phyloP scores from a whole-genome alignment of 441 rosid species.

The Mallotus repandus region DNA sequence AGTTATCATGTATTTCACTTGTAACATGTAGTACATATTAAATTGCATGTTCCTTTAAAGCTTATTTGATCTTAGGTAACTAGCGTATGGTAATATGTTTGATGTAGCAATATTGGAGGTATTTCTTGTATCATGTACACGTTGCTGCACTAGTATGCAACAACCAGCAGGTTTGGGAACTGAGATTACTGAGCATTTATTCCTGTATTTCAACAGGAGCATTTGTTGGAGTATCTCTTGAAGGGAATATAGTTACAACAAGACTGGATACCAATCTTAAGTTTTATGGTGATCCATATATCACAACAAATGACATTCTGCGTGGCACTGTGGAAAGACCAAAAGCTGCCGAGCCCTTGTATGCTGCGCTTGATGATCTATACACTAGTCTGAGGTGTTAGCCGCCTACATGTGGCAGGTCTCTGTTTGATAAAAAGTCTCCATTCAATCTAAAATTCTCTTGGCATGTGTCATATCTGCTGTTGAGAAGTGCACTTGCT shows the following conservation, averaged over 20 bases:
- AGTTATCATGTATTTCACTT: too few species aligned
- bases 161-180: not conserved
- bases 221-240: constrained; percentile 89
- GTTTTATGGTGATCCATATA: constrained; percentile 94
- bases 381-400: constrained; percentile 47
- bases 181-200: constrained; percentile 1
- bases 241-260: constrained; percentile 80
- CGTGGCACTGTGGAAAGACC: constrained; percentile 81
- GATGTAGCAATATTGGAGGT: not conserved
- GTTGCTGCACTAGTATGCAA: not conserved
- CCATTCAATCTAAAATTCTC: not conserved
- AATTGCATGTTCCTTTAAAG: not conserved
- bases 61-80: not conserved
- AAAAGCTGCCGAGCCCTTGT: constrained; percentile 86
- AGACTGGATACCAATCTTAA: constrained; percentile 78
- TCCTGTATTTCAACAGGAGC: constrained; percentile 56
- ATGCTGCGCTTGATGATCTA: constrained; percentile 63
- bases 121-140: too few species aligned
- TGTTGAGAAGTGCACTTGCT: not conserved
- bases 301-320: constrained; percentile 72
- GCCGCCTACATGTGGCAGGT: not conserved
- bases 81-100: too few species aligned
- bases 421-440: not conserved
- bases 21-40: too few species aligned
- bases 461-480: not conserved